Evolutionary conservation across 805 yeast species (phyloP).

Genomic region (Saccharomycopsis javanensis): DNA sequence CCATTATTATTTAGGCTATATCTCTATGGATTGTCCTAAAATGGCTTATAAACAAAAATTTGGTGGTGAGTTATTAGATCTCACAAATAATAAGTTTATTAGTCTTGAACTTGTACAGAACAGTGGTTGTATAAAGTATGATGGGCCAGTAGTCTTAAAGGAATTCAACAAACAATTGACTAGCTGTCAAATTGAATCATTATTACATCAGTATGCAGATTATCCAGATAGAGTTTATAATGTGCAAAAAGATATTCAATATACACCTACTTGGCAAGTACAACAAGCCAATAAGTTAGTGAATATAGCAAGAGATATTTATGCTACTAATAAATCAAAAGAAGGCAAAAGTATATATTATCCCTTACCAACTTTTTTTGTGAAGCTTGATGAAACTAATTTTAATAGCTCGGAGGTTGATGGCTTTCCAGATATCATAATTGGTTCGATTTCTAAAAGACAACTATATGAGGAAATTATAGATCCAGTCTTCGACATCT

Average conservation of each 20-base stretch:
- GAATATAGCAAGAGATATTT: constrained; percentile 31
- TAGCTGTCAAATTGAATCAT: background rate
- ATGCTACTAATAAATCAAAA: constrained; percentile 25
- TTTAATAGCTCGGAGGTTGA: background rate
- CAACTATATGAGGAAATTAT: background rate
- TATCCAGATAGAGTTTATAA: background rate
- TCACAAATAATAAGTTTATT: constrained; percentile 37
- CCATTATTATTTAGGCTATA: constrained; percentile 73
- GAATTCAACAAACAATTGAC: background rate
- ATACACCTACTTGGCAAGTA: constrained; percentile 7
- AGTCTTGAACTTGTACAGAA: constrained; percentile 27
- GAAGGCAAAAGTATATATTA: constrained; percentile 1
- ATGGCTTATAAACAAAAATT: constrained; percentile 75
- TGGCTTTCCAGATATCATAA: constrained; percentile 2
- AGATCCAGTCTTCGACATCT: background rate
- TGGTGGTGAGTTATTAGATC: constrained; percentile 65
- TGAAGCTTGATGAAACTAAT: background rate
- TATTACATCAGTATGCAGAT: background rate
- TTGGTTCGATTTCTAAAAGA: constrained; percentile 6
- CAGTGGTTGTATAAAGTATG: constrained; percentile 24
- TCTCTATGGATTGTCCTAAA: constrained; percentile 67
- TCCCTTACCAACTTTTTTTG: constrained; percentile 12
- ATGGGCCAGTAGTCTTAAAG: constrained; percentile 22
- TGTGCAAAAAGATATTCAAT: background rate
- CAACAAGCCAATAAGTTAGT: background rate